Percentiles rank a stretch among this genome's conserved stretches.
phyloP scores from a whole-genome alignment of 2,329 filamentous ascomycete species.

The Pseudocercospora crystallina region DNA sequence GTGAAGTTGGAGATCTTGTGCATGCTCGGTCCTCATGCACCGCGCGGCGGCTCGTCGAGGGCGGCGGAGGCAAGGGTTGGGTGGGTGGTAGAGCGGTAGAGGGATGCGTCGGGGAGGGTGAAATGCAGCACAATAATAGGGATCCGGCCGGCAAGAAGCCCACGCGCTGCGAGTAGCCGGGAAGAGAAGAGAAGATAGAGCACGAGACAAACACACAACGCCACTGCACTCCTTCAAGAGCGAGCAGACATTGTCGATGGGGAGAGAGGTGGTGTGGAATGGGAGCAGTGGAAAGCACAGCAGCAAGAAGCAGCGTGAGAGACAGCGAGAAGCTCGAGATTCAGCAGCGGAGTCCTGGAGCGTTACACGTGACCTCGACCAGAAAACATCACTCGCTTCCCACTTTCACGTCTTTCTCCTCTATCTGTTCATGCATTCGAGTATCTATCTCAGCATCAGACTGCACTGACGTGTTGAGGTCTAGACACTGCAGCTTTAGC shows the following conservation, averaged over 20 bases:
- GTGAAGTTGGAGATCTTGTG: conserved; percentile 70
- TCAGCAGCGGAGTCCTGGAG: background rate
- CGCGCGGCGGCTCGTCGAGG: conserved; percentile 11
- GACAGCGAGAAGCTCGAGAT: conserved; percentile 4
- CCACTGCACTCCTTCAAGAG: conserved; percentile 22
- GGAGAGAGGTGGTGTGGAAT: conserved; percentile 14
- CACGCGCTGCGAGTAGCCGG: background rate
- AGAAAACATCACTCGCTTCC: too few species aligned
- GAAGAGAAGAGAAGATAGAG: conserved; percentile 13
- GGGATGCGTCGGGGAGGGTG: background rate
- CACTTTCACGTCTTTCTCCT: too few species aligned
- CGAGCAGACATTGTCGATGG: conserved; percentile 21
- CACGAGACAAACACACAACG: conserved; percentile 17
- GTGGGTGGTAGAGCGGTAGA: background rate
- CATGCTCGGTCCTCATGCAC: conserved; percentile 45
- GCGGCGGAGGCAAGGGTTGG: conserved; percentile 13
- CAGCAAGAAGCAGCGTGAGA: background rate
- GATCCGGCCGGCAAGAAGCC: background rate
- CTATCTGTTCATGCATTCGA: too few species aligned
- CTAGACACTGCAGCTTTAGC: too few species aligned
- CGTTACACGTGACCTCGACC: too few species aligned
- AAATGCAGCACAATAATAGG: conserved; percentile 8
- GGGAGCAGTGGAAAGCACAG: conserved; percentile 6
- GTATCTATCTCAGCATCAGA: too few species aligned
- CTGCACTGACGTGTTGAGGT: too few species aligned